Conservation (phyloP, 192 early-diverging fungal genomes). For the Rhizoclosmatium sp. region DNA sequence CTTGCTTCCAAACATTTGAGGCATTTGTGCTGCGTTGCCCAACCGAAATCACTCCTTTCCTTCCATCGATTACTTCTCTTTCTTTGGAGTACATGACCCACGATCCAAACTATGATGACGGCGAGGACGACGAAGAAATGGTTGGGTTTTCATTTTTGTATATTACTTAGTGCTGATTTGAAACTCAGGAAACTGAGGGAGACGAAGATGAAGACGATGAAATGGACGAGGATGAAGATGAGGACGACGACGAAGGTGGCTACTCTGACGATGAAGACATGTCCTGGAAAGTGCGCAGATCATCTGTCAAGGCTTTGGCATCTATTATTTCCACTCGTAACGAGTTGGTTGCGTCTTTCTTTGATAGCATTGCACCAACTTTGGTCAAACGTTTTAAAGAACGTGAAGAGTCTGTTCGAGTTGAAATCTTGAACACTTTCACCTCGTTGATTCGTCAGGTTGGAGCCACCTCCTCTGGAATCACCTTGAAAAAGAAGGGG, state of each 20-base stretch:
- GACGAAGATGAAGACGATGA: constrained; percentile 58
- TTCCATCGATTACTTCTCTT: constrained; percentile 66
- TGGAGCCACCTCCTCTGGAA: constrained; percentile 34
- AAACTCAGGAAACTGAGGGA: neutral
- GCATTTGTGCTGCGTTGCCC: constrained; percentile 81
- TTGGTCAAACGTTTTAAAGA: constrained; percentile 83
- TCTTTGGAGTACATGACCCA: constrained; percentile 75
- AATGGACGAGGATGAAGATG: constrained; percentile 61
- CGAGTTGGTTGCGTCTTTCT: constrained; percentile 70
- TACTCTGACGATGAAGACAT: constrained; percentile 92
- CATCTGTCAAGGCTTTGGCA: constrained; percentile 75
- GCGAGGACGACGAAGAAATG: constrained; percentile 71
- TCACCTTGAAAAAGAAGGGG: constrained; percentile 1
- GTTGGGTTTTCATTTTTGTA: neutral
- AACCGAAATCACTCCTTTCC: constrained; percentile 71
- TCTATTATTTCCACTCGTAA: constrained; percentile 74
- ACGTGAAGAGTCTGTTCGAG: constrained; percentile 83
- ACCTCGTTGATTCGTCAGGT: constrained; percentile 66
- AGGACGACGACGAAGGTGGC: constrained; percentile 69
- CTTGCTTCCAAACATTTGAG: constrained; percentile 82
- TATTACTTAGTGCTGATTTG: neutral
- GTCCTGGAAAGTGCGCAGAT: constrained; percentile 89
- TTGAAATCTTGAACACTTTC: constrained; percentile 80
- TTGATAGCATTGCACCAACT: constrained; percentile 72
- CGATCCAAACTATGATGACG: constrained; percentile 86